Evolutionary conservation across 148 eudicot genomes (phyloP).

Genomic region (Fagopyrum esculentum): DNA sequence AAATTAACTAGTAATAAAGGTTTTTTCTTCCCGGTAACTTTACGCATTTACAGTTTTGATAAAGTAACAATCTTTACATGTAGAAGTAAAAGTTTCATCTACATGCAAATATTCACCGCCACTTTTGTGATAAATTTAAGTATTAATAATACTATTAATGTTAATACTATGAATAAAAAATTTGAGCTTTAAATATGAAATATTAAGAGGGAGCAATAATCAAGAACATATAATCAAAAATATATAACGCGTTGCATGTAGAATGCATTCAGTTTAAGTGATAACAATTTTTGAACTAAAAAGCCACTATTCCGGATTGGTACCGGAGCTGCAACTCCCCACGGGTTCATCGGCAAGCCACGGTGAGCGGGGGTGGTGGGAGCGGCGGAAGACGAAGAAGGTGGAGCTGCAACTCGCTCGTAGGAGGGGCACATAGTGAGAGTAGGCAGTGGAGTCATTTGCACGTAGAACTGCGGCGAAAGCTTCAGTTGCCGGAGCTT

Average conservation of each 20-base stretch:
- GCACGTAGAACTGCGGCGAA: conserved; percentile 71
- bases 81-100: not conserved
- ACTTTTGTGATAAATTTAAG: no score
- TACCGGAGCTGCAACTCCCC: conserved; percentile 2
- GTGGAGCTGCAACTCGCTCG: conserved; percentile 42
- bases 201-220: no score
- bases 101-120: no score
- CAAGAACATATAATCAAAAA: no score
- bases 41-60: not conserved
- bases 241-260: not conserved
- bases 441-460: conserved; percentile 72
- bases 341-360: conserved; percentile 1
- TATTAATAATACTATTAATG: no score
- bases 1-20: not conserved
- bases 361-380: not conserved
- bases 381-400: not conserved
- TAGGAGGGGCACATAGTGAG: conserved; percentile 83
- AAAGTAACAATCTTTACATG: not conserved
- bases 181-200: no score
- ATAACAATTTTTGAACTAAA: not conserved
- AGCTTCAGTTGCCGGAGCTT: conserved; percentile 55
- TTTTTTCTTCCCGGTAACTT: not conserved
- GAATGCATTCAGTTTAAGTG: not conserved
- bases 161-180: no score
- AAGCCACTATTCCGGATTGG: not conserved